Conservation (phyloP, 2,329 filamentous ascomycete genomes). For the Reticulascus tulasneorum region DNA sequence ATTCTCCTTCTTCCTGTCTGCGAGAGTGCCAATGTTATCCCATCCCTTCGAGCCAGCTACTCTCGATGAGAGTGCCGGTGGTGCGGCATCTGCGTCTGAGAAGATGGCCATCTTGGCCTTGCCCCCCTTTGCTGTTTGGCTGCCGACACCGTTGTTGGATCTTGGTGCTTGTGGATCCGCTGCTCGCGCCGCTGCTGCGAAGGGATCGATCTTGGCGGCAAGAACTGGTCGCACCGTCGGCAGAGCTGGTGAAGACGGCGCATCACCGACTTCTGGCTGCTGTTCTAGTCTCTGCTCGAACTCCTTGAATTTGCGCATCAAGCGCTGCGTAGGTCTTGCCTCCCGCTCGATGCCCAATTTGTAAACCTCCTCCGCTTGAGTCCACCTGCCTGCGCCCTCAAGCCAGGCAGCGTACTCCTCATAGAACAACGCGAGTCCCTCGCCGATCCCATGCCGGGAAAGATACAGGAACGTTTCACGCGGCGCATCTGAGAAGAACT, state of each 20-base stretch:
- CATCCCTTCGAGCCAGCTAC: slow-evolving; percentile 66
- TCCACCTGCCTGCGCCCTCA: slow-evolving; percentile 77
- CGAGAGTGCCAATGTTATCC: slow-evolving; percentile 85
- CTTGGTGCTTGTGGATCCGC: slow-evolving; percentile 64
- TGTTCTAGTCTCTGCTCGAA: slow-evolving; percentile 77
- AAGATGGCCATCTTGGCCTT: slow-evolving; percentile 89
- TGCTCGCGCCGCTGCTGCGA: slow-evolving; percentile 51
- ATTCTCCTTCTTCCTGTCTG: slow-evolving; percentile 93
- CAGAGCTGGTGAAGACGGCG: slow-evolving; percentile 81
- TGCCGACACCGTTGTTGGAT: slow-evolving; percentile 42
- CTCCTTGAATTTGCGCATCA: slow-evolving; percentile 86
- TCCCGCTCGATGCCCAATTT: slow-evolving; percentile 84
- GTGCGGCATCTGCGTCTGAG: slow-evolving; percentile 66
- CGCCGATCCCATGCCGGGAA: slow-evolving; percentile 82
- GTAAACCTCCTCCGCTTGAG: slow-evolving; percentile 92
- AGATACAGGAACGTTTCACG: slow-evolving; percentile 91
- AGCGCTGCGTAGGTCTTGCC: slow-evolving; percentile 73
- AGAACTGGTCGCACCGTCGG: slow-evolving; percentile 79
- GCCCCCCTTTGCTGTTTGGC: slow-evolving; percentile 57
- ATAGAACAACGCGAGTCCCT: slow-evolving; percentile 85
- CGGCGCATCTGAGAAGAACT: slow-evolving; percentile 87
- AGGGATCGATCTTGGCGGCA: slow-evolving; percentile 82
- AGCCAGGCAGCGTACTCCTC: slow-evolving; percentile 96
- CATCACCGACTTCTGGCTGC: slow-evolving; percentile 55
- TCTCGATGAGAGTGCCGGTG: slow-evolving; percentile 51